Base-by-base conservation (phyloP, 2,329 filamentous ascomycete genomes). In the Colletotrichum orbiculare region DNA sequence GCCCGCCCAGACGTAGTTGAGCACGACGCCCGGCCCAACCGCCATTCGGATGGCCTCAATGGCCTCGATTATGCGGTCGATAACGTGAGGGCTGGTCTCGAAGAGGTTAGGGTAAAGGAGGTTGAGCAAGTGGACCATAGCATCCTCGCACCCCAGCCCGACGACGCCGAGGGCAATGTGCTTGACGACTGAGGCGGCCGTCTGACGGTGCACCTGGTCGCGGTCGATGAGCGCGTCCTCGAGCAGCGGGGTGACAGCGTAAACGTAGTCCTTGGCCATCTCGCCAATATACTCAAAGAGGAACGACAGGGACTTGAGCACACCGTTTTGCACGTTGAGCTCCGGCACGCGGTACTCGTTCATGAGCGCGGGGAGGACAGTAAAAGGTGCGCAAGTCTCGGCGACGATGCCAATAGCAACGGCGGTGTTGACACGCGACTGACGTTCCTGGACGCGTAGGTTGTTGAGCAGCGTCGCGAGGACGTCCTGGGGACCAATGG, bases 231-330 rank as follows among this genome's bases (percentile, higher is more conserved):
- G 89, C 2, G 96, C 96, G 75, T 99, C 96, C 76, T 99, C 96
- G 2, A 99, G 89, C 9, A 99, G 84, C 7, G 96, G 96, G 2
- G 94, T 97, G 39, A 99, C 94, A 15, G 96, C 96, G 74, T 99
- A 99, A 75, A 99, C 96, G 76, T 99, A 99, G 79, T 99, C 96
- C 81, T 98, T 99, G 69, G 94, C 93, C 96, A 99, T 98, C 79
- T 99, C 96, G 68, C 96, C 96, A 76, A 99, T 99, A 80, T 99
- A 99, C 76, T 99, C 96, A 75, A 98, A 99, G 67, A 99, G 85
- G 85, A 99, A 99, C 7, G 93, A 96, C 57, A 99, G 86, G 6
- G 94, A 94, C 78, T 99, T 99, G 75, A 99, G 89, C 39, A 99
- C 96, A 81, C 96, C 96, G 72, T 99, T 99, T 77, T 99, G 96